Conservation (phyloP, 176 grass and related monocot species). For the Phoenix dactylifera region DNA sequence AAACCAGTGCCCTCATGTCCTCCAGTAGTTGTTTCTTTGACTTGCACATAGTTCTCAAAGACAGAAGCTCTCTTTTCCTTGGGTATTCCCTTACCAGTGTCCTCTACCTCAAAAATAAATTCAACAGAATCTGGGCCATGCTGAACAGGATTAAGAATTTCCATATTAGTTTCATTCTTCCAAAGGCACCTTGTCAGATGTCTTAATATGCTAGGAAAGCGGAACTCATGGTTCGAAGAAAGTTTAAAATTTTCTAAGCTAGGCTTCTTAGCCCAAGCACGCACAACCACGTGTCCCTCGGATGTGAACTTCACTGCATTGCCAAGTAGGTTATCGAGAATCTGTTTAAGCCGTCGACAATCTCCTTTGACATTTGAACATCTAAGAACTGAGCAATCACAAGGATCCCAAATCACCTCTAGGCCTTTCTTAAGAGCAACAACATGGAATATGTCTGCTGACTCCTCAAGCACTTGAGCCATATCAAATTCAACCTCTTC, state of each 20-base stretch:
- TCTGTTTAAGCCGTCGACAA: slow-evolving; percentile 47
- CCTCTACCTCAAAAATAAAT: slow-evolving; percentile 65
- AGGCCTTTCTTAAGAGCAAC: slow-evolving; percentile 35
- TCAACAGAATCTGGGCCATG: slow-evolving; percentile 28
- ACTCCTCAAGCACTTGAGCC: slow-evolving; percentile 64
- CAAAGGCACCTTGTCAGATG: slow-evolving; percentile 6
- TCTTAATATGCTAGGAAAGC: background rate
- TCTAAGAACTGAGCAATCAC: slow-evolving; percentile 48
- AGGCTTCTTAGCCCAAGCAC: slow-evolving; percentile 50
- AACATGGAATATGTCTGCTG: slow-evolving; percentile 42
- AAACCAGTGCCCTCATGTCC: slow-evolving; percentile 57
- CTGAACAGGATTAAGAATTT: background rate
- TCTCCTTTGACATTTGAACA: slow-evolving; percentile 35
- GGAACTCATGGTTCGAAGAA: slow-evolving; percentile 24
- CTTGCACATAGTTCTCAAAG: slow-evolving; percentile 85
- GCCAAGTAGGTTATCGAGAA: slow-evolving; percentile 73
- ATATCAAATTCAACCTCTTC: slow-evolving; percentile 58
- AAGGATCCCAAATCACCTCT: slow-evolving; percentile 82
- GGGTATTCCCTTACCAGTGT: slow-evolving; percentile 62
- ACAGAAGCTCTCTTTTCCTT: slow-evolving; percentile 58
- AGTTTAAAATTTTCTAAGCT: slow-evolving; percentile 8
- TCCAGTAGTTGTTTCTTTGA: slow-evolving; percentile 30
- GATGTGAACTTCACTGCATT: slow-evolving; percentile 80
- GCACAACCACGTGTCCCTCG: slow-evolving; percentile 40
- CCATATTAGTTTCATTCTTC: slow-evolving; percentile 6